These are phyloP conservation scores for Aspergillus novofumigatus DNA, from an alignment of 2,329 filamentous ascomycete species.

Conservation along the genomic window DNA sequence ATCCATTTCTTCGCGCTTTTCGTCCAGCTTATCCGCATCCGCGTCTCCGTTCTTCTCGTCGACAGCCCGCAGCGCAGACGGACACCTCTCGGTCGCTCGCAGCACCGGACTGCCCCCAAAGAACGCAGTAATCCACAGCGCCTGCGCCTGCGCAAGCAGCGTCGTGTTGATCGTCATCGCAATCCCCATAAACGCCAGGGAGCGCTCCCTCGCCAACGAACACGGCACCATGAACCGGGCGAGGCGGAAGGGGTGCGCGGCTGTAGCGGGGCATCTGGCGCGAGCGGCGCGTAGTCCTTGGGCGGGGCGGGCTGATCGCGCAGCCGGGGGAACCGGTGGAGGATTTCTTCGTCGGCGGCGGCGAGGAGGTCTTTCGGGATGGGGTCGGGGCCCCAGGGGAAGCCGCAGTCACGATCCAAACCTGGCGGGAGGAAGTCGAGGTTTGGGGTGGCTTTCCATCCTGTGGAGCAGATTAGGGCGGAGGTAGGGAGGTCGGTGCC, in stretches of 20 bases:
- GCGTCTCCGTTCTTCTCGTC: slow-evolving; percentile 3
- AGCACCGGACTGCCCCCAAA: slow-evolving; percentile 51
- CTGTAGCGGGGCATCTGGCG: slow-evolving; percentile 33
- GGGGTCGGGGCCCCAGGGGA: slow-evolving; percentile 38
- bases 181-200: slow-evolving; percentile 49
- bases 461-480: slow-evolving; percentile 53
- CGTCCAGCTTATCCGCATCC: neutral
- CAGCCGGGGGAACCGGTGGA: slow-evolving; percentile 49
- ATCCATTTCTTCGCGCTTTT: slow-evolving; percentile 19
- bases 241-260: slow-evolving; percentile 45
- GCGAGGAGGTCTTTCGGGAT: slow-evolving; percentile 36
- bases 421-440: slow-evolving; percentile 46
- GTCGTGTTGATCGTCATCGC: slow-evolving; percentile 45
- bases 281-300: slow-evolving; percentile 24
- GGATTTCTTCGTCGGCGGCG: slow-evolving; percentile 49
- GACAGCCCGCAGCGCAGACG: slow-evolving; percentile 9
- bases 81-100: slow-evolving; percentile 20
- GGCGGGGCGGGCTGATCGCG: slow-evolving; percentile 36
- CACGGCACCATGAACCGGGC: slow-evolving; percentile 46
- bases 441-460: slow-evolving; percentile 51
- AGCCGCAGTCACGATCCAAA: slow-evolving; percentile 44
- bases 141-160: slow-evolving; percentile 45
- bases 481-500: slow-evolving; percentile 46
- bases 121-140: slow-evolving; percentile 63
- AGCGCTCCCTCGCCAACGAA: slow-evolving; percentile 37